Evolutionary conservation across 345 rosid species (phyloP).

Genomic region (Heritiera littoralis): DNA sequence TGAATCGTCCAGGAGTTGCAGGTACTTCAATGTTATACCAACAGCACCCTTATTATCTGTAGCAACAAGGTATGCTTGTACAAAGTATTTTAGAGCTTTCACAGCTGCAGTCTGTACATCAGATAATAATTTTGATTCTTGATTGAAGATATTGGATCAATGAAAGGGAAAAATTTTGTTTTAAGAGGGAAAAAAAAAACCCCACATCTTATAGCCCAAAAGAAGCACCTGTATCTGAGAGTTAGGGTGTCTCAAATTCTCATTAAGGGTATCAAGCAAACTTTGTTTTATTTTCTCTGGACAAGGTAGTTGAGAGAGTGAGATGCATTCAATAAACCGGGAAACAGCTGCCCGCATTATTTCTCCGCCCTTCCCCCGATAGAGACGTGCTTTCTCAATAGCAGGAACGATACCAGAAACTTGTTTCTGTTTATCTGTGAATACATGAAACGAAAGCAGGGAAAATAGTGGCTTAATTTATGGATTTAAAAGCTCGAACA

Average conservation of each 20-base stretch:
- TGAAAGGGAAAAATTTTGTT: slow-evolving; percentile 16
- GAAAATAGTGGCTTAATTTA: background rate
- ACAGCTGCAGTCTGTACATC: slow-evolving; percentile 63
- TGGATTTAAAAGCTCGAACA: slow-evolving; percentile 8
- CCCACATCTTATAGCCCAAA: slow-evolving; percentile 16
- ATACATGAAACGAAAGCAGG: background rate
- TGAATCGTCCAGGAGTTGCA: slow-evolving; percentile 65
- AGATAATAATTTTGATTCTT: slow-evolving; percentile 20
- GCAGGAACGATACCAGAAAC: slow-evolving; percentile 81
- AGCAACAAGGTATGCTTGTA: slow-evolving; percentile 50
- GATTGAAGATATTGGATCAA: slow-evolving; percentile 9
- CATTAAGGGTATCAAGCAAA: slow-evolving; percentile 73
- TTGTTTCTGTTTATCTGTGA: background rate
- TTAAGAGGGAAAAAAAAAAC: no score
- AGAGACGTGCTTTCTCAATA: slow-evolving; percentile 96
- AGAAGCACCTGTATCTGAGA: slow-evolving; percentile 81
- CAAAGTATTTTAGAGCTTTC: slow-evolving; percentile 47
- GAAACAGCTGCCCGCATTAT: slow-evolving; percentile 98
- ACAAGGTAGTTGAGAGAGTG: slow-evolving; percentile 54
- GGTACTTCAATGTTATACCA: slow-evolving; percentile 53
- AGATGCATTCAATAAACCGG: slow-evolving; percentile 81
- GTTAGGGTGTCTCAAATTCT: slow-evolving; percentile 93
- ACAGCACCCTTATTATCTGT: slow-evolving; percentile 33
- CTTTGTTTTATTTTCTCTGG: slow-evolving; percentile 68
- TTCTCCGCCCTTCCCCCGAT: slow-evolving; percentile 99